A percentile compares a stretch with the other conserved stretches of the same genome.
Conservation (phyloP, 352 stramenopile genomes). For the Phytopythium cucurbitacearum region DNA sequence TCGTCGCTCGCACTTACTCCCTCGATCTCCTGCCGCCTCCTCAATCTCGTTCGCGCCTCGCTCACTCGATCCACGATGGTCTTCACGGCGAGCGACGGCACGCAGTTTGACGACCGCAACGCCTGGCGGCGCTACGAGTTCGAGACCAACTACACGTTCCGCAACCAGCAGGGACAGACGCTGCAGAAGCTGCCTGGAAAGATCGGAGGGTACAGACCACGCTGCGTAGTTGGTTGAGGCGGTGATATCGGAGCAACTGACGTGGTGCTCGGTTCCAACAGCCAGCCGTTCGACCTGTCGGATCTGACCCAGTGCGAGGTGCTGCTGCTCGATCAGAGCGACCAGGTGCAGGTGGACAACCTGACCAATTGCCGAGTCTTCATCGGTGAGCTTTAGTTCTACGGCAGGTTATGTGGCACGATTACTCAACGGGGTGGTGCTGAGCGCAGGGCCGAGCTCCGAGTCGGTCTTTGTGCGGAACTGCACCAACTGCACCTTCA, state of each 20-base stretch:
- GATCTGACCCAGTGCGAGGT: constrained; percentile 82
- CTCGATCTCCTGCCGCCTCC: too few species aligned
- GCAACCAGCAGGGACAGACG: constrained; percentile 74
- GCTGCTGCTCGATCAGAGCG: constrained; percentile 80
- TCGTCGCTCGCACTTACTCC: too few species aligned
- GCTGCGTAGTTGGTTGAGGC: background rate
- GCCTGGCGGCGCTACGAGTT: constrained; percentile 89
- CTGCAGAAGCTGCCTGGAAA: constrained; percentile 78
- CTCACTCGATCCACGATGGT: constrained; percentile 6
- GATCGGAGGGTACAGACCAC: constrained; percentile 46
- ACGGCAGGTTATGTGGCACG: background rate
- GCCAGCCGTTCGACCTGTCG: constrained; percentile 86
- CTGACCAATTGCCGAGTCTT: constrained; percentile 84
- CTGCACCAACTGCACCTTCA: constrained; percentile 88
- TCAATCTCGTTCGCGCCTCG: too few species aligned
- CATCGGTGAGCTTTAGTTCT: constrained; percentile 37
- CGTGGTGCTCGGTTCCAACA: constrained; percentile 3
- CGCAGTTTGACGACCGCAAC: constrained; percentile 76
- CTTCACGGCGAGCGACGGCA: constrained; percentile 87
- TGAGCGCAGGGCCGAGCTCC: constrained; percentile 48
- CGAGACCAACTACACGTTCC: constrained; percentile 91
- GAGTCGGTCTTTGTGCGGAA: constrained; percentile 90
- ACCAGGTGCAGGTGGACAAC: constrained; percentile 91
- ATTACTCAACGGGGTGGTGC: background rate
- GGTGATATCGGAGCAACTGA: background rate